Evolutionary conservation across 2,329 filamentous ascomycete genomes (phyloP), one percentile per base, ranked within the genome.

Genomic region (Fusarium floridanum): DNA sequence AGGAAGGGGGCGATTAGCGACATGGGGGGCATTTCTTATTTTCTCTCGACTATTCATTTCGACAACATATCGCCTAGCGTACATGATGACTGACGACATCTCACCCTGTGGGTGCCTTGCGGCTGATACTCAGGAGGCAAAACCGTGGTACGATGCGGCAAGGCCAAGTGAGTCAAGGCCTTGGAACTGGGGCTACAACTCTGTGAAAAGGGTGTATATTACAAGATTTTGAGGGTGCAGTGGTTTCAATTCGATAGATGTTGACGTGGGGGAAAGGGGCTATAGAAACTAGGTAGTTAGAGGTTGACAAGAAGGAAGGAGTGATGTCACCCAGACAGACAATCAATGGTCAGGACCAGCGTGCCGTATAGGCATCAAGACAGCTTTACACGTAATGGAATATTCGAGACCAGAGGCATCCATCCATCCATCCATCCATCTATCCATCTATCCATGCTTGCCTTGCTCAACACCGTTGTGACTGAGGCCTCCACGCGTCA

Each of bases 381-480:
- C 68, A 74, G 61, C 66, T 60, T 65, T 78, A 71, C 70, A 72
- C 64, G 67, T 70, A 74, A 76, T 77, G 76, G 64, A 76, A 74
- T 66, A 70, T 70, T 70, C 67, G 59, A 72, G 70, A 71, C 67
- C 59, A 60, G 50, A 37, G 34, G 43, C 59, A 32, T 36, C 34
- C 43, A 48, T 34, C 32, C 29, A 32, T 11, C 29, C 4, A 34
- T 34, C 32, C 11, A 34, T 5, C n/a, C 59, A 32, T 36, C 34
- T 22, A 48, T 34, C 32, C 29, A 32, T 11, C 29, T 10, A 34
- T 34, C 32, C 11, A 34, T 5, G 32, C 32, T 34, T 34, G 10
- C 32, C 59, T 55, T 45, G 57, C 50, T n/a, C 45, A 22, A 45
- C 43, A 50, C 36, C 53, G 39, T 45, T 69, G 45, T 61, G 20